Conservation (phyloP, 441 rosid genomes). For the Rhodomyrtus psidioides region DNA sequence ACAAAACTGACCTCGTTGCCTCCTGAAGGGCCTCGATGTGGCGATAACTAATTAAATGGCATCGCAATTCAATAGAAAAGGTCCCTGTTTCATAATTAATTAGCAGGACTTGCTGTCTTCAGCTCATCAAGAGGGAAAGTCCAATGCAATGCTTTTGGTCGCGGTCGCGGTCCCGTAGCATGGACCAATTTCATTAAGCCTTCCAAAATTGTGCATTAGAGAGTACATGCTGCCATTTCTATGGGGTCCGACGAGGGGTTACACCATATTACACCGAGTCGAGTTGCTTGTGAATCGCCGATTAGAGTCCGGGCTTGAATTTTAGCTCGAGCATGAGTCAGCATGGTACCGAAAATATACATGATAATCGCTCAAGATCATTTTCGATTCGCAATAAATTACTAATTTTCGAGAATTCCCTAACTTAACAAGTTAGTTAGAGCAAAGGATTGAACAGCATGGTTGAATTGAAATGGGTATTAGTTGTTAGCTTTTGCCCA, state of each 20-base stretch:
- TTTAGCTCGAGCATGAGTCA: background rate
- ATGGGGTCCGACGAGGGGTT: background rate
- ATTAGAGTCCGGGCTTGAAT: background rate
- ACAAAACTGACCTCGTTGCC: background rate
- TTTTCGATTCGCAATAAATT: background rate
- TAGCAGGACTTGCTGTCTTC: background rate
- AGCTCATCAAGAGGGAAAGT: background rate
- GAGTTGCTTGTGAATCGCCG: background rate
- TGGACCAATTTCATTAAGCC: background rate
- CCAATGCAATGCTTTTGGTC: background rate
- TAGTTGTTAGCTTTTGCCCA: background rate
- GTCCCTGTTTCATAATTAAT: background rate
- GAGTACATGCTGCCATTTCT: background rate
- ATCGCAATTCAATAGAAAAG: background rate
- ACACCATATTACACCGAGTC: background rate
- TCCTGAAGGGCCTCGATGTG: background rate
- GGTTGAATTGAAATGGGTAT: background rate
- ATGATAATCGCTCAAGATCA: background rate
- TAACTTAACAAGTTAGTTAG: background rate
- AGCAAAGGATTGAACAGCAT: background rate
- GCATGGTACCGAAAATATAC: background rate
- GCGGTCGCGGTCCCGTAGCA: background rate
- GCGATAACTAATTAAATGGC: background rate
- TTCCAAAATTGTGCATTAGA: background rate
- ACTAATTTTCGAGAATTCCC: background rate